These are phyloP conservation scores for Punctularia strigosozonata DNA, from an alignment of 768 basidiomycete species.

Conservation along the genomic window DNA sequence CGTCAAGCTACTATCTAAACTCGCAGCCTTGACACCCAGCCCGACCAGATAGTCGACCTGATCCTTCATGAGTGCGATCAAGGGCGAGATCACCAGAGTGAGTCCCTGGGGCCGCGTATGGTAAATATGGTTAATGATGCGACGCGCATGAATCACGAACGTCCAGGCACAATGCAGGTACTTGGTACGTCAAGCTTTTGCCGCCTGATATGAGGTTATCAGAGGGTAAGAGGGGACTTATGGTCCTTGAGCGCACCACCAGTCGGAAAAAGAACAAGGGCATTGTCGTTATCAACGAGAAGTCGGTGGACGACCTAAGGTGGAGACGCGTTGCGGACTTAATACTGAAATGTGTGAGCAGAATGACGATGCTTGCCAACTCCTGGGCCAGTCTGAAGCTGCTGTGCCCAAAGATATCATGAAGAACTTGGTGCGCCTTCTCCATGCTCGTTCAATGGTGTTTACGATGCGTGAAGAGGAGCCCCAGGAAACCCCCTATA, in stretches of 20 bases:
- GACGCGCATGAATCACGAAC: constrained; percentile 7
- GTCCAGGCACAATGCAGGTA: constrained; percentile 27
- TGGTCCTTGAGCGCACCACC: constrained; percentile 21
- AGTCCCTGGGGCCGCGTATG: constrained; percentile 8
- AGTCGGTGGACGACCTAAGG: constrained; percentile 24
- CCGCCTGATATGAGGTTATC: constrained; percentile 15
- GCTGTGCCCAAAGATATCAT: constrained; percentile 23
- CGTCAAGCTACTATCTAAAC: constrained; percentile 26
- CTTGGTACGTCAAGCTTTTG: constrained; percentile 27
- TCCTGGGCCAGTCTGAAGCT: constrained; percentile 27
- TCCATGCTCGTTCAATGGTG: constrained; percentile 18
- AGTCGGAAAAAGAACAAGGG: constrained; percentile 30
- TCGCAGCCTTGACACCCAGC: constrained; percentile 25
- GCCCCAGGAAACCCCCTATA: no score
- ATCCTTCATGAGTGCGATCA: constrained; percentile 25
- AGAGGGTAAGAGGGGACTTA: background rate
- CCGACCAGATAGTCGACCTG: constrained; percentile 24
- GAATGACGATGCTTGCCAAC: constrained; percentile 13
- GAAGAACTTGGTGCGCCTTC: constrained; percentile 17
- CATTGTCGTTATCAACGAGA: constrained; percentile 26
- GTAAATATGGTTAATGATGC: background rate
- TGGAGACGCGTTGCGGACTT: background rate
- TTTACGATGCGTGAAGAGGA: background rate
- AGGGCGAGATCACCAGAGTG: constrained; percentile 25
- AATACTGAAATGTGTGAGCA: background rate